Conservation (phyloP, 2,329 filamentous ascomycete genomes). For the Fusarium sp. region DNA sequence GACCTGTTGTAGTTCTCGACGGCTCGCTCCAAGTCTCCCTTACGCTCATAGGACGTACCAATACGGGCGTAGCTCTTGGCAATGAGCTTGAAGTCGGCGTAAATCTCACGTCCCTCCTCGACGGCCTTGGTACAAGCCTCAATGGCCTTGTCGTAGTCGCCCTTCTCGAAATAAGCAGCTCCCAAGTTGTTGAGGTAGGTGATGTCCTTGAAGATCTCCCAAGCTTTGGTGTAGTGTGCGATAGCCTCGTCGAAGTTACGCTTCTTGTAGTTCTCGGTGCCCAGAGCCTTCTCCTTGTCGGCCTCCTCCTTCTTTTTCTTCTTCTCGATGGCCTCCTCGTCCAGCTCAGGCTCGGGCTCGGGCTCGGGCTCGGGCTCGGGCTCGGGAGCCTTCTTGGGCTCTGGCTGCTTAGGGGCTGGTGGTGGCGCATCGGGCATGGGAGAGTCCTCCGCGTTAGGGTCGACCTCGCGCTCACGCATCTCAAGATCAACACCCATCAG, state of each 20-base stretch:
- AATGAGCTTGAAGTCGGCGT: conserved; percentile 98
- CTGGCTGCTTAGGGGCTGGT: conserved; percentile 56
- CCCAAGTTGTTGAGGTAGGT: conserved; percentile 98
- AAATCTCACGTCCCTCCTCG: conserved; percentile 88
- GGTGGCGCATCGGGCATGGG: conserved; percentile 80
- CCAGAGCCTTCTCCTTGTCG: conserved; percentile 93
- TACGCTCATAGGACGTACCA: conserved; percentile 92
- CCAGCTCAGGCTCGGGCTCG: conserved; percentile 78
- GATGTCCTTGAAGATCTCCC: conserved; percentile 96
- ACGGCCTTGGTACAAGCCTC: conserved; percentile 90
- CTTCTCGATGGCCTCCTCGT: conserved; percentile 87
- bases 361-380: conserved; percentile 75
- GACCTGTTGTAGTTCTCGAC: conserved; percentile 94
- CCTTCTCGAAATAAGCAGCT: conserved; percentile 96
- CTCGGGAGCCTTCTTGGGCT: conserved; percentile 70
- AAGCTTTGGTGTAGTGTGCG: conserved; percentile 93
- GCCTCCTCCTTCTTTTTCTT: conserved; percentile 93
- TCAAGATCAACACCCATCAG: conserved; percentile 94
- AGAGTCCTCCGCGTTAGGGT: conserved; percentile 69
- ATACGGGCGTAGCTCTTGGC: conserved; percentile 99
- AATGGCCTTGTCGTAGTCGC: conserved; percentile 90
- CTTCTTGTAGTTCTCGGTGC: conserved; percentile 98
- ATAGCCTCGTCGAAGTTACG: conserved; percentile 96
- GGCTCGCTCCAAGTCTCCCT: conserved; percentile 83
- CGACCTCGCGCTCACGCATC: conserved; percentile 55